Percentiles rank a stretch among this genome's conserved stretches.
Evolutionary conservation across 768 basidiomycete genomes (phyloP).

Genomic region (Tricholoma sp.): DNA sequence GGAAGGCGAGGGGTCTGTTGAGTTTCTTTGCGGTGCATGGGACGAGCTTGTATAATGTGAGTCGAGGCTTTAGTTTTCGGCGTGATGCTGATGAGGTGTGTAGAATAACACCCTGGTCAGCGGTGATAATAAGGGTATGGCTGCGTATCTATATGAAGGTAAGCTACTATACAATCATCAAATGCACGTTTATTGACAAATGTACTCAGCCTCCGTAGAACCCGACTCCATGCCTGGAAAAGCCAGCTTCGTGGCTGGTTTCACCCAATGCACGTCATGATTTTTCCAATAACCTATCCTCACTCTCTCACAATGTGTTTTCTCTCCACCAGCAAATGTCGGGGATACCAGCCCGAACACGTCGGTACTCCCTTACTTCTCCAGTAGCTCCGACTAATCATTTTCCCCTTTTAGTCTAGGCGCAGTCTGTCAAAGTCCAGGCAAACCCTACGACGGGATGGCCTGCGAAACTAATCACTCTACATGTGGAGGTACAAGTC

Average conservation of each 20-base stretch:
- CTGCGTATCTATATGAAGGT: constrained; percentile 76
- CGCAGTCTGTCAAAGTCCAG: constrained; percentile 76
- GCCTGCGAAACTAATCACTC: constrained; percentile 67
- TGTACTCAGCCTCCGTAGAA: constrained; percentile 50
- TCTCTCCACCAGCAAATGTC: constrained; percentile 56
- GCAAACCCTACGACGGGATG: constrained; percentile 59
- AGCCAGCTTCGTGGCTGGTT: constrained; percentile 67
- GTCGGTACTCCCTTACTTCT: constrained; percentile 33
- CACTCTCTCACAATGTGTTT: constrained; percentile 2
- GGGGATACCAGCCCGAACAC: constrained; percentile 80
- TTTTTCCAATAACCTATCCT: neutral
- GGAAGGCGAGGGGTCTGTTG: constrained; percentile 59
- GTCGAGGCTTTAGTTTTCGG: constrained; percentile 3
- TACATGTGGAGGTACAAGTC: constrained; percentile 65
- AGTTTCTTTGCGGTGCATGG: constrained; percentile 80
- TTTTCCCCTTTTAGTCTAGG: constrained; percentile 40
- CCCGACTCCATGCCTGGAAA: constrained; percentile 65
- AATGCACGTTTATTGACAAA: constrained; percentile 5
- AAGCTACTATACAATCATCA: constrained; percentile 10
- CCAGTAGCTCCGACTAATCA: constrained; percentile 2
- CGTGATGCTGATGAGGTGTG: neutral
- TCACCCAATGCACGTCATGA: constrained; percentile 55
- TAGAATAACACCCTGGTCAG: constrained; percentile 84
- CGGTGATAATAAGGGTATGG: constrained; percentile 84
- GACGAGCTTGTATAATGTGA: constrained; percentile 72